Evolutionary conservation across 108 stramenopile genomes (phyloP).

Genomic region (Mediolabrus comicus): DNA sequence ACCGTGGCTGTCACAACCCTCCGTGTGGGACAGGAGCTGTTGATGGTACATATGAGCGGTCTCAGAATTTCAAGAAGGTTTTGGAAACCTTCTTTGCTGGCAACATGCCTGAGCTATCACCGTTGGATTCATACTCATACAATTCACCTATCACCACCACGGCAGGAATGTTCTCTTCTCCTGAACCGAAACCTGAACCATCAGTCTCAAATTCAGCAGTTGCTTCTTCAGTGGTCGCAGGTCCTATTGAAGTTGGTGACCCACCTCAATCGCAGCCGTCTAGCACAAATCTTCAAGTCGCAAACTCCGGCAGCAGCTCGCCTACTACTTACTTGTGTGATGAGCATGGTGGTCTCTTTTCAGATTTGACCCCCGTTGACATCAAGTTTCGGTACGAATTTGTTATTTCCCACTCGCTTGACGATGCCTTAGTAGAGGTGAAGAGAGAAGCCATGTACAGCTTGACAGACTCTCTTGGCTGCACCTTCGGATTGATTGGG

Average conservation of each 20-base stretch:
- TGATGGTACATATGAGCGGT: no score
- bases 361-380: neutral
- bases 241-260: neutral
- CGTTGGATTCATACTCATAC: no score
- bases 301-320: neutral
- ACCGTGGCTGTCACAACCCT: no score
- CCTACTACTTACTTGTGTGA: neutral
- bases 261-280: neutral
- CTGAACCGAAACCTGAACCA: no score
- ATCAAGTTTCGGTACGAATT: neutral
- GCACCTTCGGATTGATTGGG: neutral
- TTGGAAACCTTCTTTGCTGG: constrained; percentile 11
- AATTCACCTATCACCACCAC: no score
- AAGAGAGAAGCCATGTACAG: neutral
- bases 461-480: neutral
- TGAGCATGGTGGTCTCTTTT: neutral
- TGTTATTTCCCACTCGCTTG: neutral
- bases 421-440: neutral
- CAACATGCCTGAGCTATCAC: neutral
- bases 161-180: no score
- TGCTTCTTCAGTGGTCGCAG: neutral
- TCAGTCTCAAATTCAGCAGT: neutral
- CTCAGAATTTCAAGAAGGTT: constrained; percentile 31
- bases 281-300: neutral
- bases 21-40: no score